phyloP scores from a whole-genome alignment of 2,329 filamentous ascomycete species.

The Passalora sequoiae region DNA sequence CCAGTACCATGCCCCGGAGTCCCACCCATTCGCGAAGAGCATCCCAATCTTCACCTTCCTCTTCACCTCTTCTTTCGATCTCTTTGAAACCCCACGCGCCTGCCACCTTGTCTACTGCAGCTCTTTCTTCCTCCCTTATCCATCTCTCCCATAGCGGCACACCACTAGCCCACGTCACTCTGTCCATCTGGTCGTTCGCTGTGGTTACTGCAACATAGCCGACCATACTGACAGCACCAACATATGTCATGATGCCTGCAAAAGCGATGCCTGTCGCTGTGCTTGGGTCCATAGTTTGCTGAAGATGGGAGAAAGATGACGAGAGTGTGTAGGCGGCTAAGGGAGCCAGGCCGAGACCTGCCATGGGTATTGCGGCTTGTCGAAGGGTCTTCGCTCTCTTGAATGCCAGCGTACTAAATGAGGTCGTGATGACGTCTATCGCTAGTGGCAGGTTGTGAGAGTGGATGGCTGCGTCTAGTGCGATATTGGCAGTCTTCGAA shows the following conservation, averaged over 20 bases:
- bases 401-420: constrained; percentile 63
- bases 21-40: constrained; percentile 76
- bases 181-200: constrained; percentile 88
- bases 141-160: constrained; percentile 76
- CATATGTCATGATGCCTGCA: constrained; percentile 74
- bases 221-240: constrained; percentile 72
- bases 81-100: constrained; percentile 90
- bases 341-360: constrained; percentile 55
- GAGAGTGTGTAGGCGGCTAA: constrained; percentile 66
- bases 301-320: constrained; percentile 59
- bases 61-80: constrained; percentile 72
- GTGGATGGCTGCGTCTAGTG: constrained; percentile 73
- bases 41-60: constrained; percentile 88
- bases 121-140: constrained; percentile 84
- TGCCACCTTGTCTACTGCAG: constrained; percentile 78
- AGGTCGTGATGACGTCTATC: constrained; percentile 66
- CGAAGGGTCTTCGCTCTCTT: constrained; percentile 62
- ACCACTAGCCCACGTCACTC: constrained; percentile 84
- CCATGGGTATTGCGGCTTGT: constrained; percentile 56
- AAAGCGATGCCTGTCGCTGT: constrained; percentile 75
- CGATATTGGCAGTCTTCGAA: constrained; percentile 62
- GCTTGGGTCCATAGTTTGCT: constrained; percentile 69
- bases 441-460: constrained; percentile 72
- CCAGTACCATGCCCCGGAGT: constrained; percentile 80
- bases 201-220: constrained; percentile 81